Evolutionary conservation across 2,329 filamentous ascomycete genomes (phyloP).

Genomic region (Alternaria consortialis): DNA sequence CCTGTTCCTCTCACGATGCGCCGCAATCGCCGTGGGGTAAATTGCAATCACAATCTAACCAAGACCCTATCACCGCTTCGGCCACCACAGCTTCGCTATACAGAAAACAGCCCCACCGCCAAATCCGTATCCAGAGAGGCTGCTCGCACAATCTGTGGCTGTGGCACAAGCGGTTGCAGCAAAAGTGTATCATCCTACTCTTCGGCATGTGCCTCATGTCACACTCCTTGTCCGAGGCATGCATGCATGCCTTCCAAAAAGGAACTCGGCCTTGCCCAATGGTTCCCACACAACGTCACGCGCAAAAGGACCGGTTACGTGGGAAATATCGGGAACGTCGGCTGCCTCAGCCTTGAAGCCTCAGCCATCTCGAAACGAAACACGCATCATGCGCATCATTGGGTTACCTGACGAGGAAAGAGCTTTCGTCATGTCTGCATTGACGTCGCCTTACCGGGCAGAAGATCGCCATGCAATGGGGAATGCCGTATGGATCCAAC

Average conservation of each 20-base stretch:
- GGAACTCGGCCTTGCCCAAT: not conserved
- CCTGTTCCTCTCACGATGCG: slow-evolving; percentile 31
- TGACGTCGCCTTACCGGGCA: slow-evolving; percentile 5
- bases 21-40: slow-evolving; percentile 27
- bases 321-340: slow-evolving; percentile 16
- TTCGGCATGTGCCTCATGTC: slow-evolving; percentile 28
- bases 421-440: slow-evolving; percentile 9
- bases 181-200: slow-evolving; percentile 10
- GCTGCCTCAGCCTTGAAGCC: slow-evolving; percentile 25
- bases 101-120: not conserved
- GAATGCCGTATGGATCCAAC: not conserved
- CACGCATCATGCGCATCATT: slow-evolving; percentile 14
- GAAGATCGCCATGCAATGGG: not conserved
- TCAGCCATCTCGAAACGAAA: slow-evolving; percentile 27
- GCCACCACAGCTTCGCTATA: slow-evolving; percentile 7
- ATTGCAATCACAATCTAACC: slow-evolving; percentile 25
- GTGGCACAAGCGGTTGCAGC: slow-evolving; percentile 34
- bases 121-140: not conserved
- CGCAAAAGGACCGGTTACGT: slow-evolving; percentile 7
- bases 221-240: slow-evolving; percentile 38
- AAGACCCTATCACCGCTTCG: slow-evolving; percentile 11
- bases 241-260: slow-evolving; percentile 21
- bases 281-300: slow-evolving; percentile 16
- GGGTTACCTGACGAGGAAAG: slow-evolving; percentile 4
- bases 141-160: not conserved